phyloP scores from a whole-genome alignment of 1,139 yeast species.

The Chernovozyma sophiae-reginae region DNA sequence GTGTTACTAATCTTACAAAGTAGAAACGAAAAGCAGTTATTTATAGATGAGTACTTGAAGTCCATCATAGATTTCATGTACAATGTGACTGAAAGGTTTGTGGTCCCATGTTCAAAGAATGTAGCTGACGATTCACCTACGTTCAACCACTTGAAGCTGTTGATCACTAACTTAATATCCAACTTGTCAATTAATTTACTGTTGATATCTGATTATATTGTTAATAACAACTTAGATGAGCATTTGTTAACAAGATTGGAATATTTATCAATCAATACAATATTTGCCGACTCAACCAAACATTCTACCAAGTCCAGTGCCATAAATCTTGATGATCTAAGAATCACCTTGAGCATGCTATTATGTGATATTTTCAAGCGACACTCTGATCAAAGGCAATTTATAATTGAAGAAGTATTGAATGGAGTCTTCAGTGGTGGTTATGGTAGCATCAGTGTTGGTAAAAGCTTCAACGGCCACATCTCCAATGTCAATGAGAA shows the following conservation, averaged over 20 bases:
- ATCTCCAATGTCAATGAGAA: too few relatives aligned
- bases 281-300: slow-evolving; percentile 24
- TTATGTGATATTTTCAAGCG: slow-evolving; percentile 43
- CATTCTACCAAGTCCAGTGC: background rate
- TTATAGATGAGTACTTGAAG: slow-evolving; percentile 40
- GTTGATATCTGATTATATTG: slow-evolving; percentile 12
- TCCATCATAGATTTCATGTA: slow-evolving; percentile 38
- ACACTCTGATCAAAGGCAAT: slow-evolving; percentile 50
- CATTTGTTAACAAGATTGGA: slow-evolving; percentile 47
- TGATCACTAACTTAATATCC: slow-evolving; percentile 3
- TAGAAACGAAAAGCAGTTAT: slow-evolving; percentile 37
- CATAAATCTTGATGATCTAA: background rate
- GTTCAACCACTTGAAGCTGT: background rate
- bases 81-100: slow-evolving; percentile 29
- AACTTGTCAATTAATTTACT: slow-evolving; percentile 9
- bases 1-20: slow-evolving; percentile 38
- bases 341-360: slow-evolving; percentile 7
- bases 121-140: background rate
- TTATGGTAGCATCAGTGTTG: background rate
- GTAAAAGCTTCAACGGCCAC: too few relatives aligned
- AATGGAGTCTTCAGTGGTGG: slow-evolving; percentile 34
- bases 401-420: slow-evolving; percentile 59
- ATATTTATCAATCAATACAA: slow-evolving; percentile 36
- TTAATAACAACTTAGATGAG: slow-evolving; percentile 35
- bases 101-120: slow-evolving; percentile 16